Base-by-base conservation (phyloP, 331 rosid genomes). In the Telfairia occidentalis region DNA sequence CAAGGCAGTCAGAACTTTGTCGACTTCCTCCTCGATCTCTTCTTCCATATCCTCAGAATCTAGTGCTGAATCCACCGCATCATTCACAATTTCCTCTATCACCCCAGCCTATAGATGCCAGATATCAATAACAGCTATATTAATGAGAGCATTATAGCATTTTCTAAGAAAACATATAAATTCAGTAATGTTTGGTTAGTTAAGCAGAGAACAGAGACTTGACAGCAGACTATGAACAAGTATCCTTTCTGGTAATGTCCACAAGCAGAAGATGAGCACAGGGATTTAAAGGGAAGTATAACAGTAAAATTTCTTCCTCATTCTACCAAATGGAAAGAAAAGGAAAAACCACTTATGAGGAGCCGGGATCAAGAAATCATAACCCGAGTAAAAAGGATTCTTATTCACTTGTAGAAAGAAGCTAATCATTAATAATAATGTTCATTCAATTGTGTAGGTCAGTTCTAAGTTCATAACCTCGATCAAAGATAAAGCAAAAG, bases 21-120 rank as follows among this genome's bases (percentile, higher is more conserved):
- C 89, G 23, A 85, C 86, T 78, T 85, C 89, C 77, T 85, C 88
- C 50, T 85, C 89, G 13, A 73, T 85, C 75, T 85, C 89, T 21
- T 85, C 89, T 79, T 82, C 89, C 4, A 82, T 80, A 18, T 82
- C 89, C 60, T 85, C 89, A 2, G 86, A 80, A 74, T 85, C 89
- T 7, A 85, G 75, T 24, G 86, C 83, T 16, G 84, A 32, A 75
- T 85, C 89, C 23, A 85, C 67, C 9, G 84, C 77, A 50, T 85
- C 89, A 53, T 48, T 85, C 53, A 85, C 83, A 4, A 80, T 16
- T 77, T 82, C 89, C 75, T 85, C 89, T 10, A 85, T 85, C 18
- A 85, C 86, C 54, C 89, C 89, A 5, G 89, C 89, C 89, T 85
- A 57, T 66, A 58, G 43, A 73, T 50, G 9, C n/a, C 15, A 16